Evolutionary conservation across 1,284 basidiomycete species (phyloP), one percentile per base, ranked within the genome.

Genomic region (Malassezia cuniculi): DNA sequence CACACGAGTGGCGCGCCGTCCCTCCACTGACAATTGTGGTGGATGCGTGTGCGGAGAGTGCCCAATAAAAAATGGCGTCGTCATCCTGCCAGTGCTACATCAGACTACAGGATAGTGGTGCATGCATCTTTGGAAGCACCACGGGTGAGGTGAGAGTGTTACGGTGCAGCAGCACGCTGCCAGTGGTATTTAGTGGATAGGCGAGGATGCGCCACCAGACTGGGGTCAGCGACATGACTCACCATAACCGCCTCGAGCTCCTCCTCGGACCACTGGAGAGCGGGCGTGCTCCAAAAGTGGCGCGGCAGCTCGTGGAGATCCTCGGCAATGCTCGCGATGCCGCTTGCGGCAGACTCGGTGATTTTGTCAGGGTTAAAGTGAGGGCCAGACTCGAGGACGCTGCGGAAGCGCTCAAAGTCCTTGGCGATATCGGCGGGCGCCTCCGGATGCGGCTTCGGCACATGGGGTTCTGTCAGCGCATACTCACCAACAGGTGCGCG

Each of bases 181-280:
- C n/a, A n/a, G n/a, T n/a, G n/a, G n/a, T n/a, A n/a, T n/a, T n/a
- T n/a, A n/a, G n/a, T n/a, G n/a, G n/a, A n/a, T n/a, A n/a, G n/a
- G n/a, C n/a, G n/a, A n/a, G n/a, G n/a, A n/a, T n/a, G 42, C 36
- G 21, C 42, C 42, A 25, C 42, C 42, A 21, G 42, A 45, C 42
- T 45, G 20, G 18, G 9, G 20, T 44, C 10, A 36, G 30, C 6
- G 3, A 44, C 41, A 15, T 39, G 24, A 50, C 54, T 52, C 49
- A 63, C 61, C 51, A 55, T 62, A 28, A 66, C 43, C 4, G 56
- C 58, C 24, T 65, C 63, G 44, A 66, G 57, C 39, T 66, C 63
- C 5, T 39, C 53, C 19, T 57, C 55, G 10, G 40, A 44, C 24
- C 49, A 48, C 2, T 31, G 31, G 14, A 66, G 30, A 10, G 56